A percentile compares a stretch with the other conserved stretches of the same genome.
These are phyloP conservation scores for Globisporangium cystogenes DNA, from an alignment of 352 stramenopile genomes.

Conservation along the genomic window DNA sequence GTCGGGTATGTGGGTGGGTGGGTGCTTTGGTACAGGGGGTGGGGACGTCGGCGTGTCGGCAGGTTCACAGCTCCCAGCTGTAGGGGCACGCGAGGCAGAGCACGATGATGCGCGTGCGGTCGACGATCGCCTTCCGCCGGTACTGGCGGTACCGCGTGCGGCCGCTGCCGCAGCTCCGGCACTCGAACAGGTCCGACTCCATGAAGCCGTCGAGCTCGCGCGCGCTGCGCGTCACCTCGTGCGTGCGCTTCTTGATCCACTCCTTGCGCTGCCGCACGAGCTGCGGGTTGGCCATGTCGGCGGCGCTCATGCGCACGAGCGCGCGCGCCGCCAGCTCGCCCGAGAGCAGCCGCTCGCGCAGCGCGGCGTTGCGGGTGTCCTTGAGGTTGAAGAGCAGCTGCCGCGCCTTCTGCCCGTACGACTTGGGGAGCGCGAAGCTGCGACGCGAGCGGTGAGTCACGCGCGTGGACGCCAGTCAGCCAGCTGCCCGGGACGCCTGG, in stretches of 20 bases:
- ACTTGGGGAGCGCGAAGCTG: slow-evolving; percentile 66
- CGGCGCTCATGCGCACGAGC: slow-evolving; percentile 72
- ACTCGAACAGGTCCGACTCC: slow-evolving; percentile 79
- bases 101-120: slow-evolving; percentile 80
- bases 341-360: slow-evolving; percentile 64
- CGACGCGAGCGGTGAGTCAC: too few species aligned
- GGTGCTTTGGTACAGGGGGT: too few species aligned
- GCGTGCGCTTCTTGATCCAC: slow-evolving; percentile 83
- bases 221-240: slow-evolving; percentile 75
- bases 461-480: too few species aligned
- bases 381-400: slow-evolving; percentile 84
- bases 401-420: slow-evolving; percentile 74
- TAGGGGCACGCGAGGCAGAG: slow-evolving; percentile 73
- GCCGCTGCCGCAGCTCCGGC: slow-evolving; percentile 65
- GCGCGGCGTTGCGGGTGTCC: slow-evolving; percentile 54
- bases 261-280: slow-evolving; percentile 73
- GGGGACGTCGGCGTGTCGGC: too few species aligned
- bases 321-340: slow-evolving; percentile 41
- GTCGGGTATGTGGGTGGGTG: background rate
- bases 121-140: slow-evolving; percentile 78
- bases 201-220: slow-evolving; percentile 60
- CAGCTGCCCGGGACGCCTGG: too few species aligned
- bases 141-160: slow-evolving; percentile 77
- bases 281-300: slow-evolving; percentile 84
- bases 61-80: slow-evolving; percentile 66